phyloP scores from a whole-genome alignment of 2,329 filamentous ascomycete species.

The Hirsutella rhossiliensis region DNA sequence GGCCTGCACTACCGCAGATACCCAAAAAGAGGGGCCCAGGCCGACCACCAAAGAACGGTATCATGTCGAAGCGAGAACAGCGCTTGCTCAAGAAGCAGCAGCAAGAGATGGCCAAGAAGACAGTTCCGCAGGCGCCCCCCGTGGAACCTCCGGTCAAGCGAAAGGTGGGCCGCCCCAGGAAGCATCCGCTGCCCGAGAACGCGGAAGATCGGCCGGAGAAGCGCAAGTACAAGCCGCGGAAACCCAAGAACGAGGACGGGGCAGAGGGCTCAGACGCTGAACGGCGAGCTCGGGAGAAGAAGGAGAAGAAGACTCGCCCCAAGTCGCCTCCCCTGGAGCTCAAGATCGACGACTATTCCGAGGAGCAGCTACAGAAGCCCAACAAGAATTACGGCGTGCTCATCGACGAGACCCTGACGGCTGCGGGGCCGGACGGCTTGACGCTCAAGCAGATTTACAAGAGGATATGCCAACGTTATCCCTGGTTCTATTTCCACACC shows the following conservation, averaged over 20 bases:
- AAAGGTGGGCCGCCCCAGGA: slow-evolving; percentile 53
- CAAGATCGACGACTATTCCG: slow-evolving; percentile 40
- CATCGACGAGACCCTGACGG: slow-evolving; percentile 47
- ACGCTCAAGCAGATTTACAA: slow-evolving; percentile 53
- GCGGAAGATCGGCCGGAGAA: slow-evolving; percentile 44
- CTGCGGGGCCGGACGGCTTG: slow-evolving; percentile 39
- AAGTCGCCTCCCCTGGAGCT: slow-evolving; percentile 50
- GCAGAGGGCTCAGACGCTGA: slow-evolving; percentile 45
- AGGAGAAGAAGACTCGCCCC: slow-evolving; percentile 44
- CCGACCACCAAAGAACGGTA: slow-evolving; percentile 70
- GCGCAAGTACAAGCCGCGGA: slow-evolving; percentile 54
- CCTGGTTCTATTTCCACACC: slow-evolving; percentile 47
- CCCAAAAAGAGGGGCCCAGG: slow-evolving; percentile 65
- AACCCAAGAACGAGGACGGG: slow-evolving; percentile 39
- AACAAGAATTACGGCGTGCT: slow-evolving; percentile 51
- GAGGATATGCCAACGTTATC: slow-evolving; percentile 44
- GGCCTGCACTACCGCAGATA: slow-evolving; percentile 28
- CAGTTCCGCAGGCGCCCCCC: slow-evolving; percentile 31
- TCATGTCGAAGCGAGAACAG: slow-evolving; percentile 70
- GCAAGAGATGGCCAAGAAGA: slow-evolving; percentile 37
- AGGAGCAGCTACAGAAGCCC: slow-evolving; percentile 47
- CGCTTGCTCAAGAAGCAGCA: slow-evolving; percentile 47
- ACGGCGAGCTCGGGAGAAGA: slow-evolving; percentile 42
- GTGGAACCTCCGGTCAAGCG: slow-evolving; percentile 45
- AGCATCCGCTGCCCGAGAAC: slow-evolving; percentile 49